Evolutionary conservation across 768 basidiomycete species (phyloP).

Genomic region (Boletellus sp.): DNA sequence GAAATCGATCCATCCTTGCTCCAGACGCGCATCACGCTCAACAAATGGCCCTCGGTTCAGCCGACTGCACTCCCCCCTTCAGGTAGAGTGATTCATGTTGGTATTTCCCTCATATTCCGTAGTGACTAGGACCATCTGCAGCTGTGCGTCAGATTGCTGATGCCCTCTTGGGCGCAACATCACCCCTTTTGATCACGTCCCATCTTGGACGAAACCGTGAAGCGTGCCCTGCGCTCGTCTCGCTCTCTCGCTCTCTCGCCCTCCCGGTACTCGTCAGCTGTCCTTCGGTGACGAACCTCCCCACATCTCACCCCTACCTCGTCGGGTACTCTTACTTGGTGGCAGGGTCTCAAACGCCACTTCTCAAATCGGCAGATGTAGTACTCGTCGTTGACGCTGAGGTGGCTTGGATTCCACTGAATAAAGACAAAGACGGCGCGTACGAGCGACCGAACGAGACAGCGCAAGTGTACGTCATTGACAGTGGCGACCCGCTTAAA

Average conservation of each 20-base stretch:
- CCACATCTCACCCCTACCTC: constrained; percentile 54
- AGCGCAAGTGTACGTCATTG: constrained; percentile 57
- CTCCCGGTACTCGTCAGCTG: constrained; percentile 54
- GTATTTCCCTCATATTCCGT: not conserved
- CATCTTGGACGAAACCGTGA: constrained; percentile 53
- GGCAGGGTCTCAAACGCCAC: constrained; percentile 41
- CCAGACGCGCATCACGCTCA: constrained; percentile 24
- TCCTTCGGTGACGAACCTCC: constrained; percentile 49
- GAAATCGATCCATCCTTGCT: constrained; percentile 43
- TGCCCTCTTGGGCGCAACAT: constrained; percentile 47
- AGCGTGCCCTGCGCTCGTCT: constrained; percentile 43
- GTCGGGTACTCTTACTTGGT: constrained; percentile 50
- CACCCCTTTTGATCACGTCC: constrained; percentile 64
- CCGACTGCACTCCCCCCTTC: constrained; percentile 43
- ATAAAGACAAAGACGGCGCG: constrained; percentile 34
- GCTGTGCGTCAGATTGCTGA: constrained; percentile 40
- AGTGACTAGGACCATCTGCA: not conserved
- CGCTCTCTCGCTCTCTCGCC: constrained; percentile 48
- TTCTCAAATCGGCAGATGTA: constrained; percentile 54
- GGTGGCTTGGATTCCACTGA: constrained; percentile 59
- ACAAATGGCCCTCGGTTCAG: constrained; percentile 53
- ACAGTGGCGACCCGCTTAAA: constrained; percentile 61
- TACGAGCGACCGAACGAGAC: constrained; percentile 35
- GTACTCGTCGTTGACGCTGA: constrained; percentile 65
- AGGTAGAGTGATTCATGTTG: constrained; percentile 25